These are phyloP conservation scores for Sporodiniella umbellata DNA, from an alignment of 371 early-diverging fungal genomes.

Conservation along the genomic window DNA sequence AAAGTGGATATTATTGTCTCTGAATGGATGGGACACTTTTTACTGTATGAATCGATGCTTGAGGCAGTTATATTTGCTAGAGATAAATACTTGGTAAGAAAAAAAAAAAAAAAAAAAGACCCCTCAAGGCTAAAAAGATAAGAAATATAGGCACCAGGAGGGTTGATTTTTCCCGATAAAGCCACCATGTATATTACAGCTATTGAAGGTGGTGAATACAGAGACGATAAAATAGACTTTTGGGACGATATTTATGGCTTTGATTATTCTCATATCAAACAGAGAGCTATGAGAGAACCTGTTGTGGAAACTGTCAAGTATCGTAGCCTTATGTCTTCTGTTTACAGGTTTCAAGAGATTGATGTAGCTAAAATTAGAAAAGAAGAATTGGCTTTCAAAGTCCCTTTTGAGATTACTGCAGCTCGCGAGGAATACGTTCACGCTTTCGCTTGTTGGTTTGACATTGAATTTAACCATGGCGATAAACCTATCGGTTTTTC, in stretches of 20 bases:
- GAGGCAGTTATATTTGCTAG: constrained; percentile 95
- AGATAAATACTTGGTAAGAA: constrained; percentile 82
- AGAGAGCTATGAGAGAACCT: constrained; percentile 85
- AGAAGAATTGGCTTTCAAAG: constrained; percentile 80
- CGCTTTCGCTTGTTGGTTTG: constrained; percentile 93
- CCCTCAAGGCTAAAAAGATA: not conserved
- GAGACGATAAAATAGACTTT: constrained; percentile 90
- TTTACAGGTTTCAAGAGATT: constrained; percentile 77
- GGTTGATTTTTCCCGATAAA: constrained; percentile 90
- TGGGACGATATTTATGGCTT: constrained; percentile 95
- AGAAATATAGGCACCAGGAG: constrained; percentile 51
- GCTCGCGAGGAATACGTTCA: constrained; percentile 82
- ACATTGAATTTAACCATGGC: constrained; percentile 85
- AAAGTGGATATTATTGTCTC: constrained; percentile 94
- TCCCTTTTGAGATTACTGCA: constrained; percentile 75
- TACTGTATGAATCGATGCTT: constrained; percentile 97
- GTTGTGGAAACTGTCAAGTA: constrained; percentile 89
- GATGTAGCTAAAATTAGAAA: constrained; percentile 80
- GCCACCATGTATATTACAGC: constrained; percentile 90
- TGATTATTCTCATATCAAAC: constrained; percentile 87
- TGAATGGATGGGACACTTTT: constrained; percentile 99
- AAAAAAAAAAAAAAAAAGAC: too few species aligned
- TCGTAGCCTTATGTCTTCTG: constrained; percentile 72
- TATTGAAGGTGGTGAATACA: constrained; percentile 93
- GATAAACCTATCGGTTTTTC: constrained; percentile 87